Conservation (phyloP, 2,329 filamentous ascomycete genomes). For the Pseudogymnoascus sp. region DNA sequence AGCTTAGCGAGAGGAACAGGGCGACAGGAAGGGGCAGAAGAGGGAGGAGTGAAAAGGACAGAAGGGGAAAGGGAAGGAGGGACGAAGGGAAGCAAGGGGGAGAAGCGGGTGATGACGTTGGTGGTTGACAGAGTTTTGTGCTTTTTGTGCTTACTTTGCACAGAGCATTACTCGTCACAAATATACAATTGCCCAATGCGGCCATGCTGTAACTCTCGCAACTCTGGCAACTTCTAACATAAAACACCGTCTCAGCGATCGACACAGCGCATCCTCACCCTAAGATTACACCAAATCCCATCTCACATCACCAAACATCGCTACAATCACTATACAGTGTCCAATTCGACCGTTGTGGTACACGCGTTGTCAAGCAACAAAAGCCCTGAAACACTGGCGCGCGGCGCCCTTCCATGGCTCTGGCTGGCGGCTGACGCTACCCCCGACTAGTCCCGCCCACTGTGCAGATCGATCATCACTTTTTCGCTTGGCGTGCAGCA, state of each 20-base stretch:
- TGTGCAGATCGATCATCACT: not conserved
- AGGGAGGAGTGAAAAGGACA: not conserved
- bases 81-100: not conserved
- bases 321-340: not conserved
- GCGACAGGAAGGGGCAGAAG: not conserved
- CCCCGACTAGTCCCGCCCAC: not conserved
- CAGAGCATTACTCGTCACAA: too few species aligned
- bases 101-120: not conserved
- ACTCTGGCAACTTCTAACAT: not conserved
- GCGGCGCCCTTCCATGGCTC: not conserved
- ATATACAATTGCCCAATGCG: not conserved
- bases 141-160: too few species aligned
- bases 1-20: not conserved
- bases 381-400: conserved; percentile 1
- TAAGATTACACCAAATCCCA: not conserved
- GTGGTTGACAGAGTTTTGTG: not conserved
- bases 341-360: too few species aligned
- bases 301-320: too few species aligned
- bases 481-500: not conserved
- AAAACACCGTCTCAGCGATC: not conserved
- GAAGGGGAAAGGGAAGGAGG: not conserved
- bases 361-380: not conserved
- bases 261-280: not conserved
- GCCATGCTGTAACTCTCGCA: not conserved
- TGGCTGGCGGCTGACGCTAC: not conserved